Base-by-base conservation (phyloP, 192 early-diverging fungal species). In the Dissophora globulifera region DNA sequence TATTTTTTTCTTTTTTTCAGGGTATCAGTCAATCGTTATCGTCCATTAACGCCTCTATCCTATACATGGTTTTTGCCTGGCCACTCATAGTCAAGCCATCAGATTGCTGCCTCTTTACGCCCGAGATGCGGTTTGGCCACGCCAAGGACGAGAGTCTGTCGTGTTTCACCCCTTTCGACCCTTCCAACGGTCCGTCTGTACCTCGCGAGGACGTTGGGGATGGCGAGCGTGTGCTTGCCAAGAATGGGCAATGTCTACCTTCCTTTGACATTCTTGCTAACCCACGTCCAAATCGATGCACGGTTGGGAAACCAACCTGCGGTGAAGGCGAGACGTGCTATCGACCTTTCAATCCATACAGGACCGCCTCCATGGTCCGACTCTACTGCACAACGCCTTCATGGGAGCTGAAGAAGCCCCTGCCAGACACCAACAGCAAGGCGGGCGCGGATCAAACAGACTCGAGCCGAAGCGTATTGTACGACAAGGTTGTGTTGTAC, bases 101-200 rank as follows among this genome's bases (percentile, higher is more conserved):
- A 0, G 78, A 78, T 17, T 91, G 91, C 58, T 93, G 91, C 61
- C 56, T 87, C 13, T 85, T 91, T 30, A 68, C 79, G 41, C 47
- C 46, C 4, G 70, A 80, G 6, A 66, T 61, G 26, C 89, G 87
- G 9, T 87, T 91, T 41, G 89, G 91, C 22, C 79, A 83, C 42
- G 78, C 83, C 12, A 23, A 54, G 10, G 79, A 83, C 55, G 9
- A 50, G 0, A 57, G 62, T 0, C 67, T 83, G 0, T 80, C 83
- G 40, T 91, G 90, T 50, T 90, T 91, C 40, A 64, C 68, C 10
- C 75, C 74, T 30, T 31, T 70, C 48, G 43, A 65, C 43, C 50
- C 72, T 26, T 20, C 27, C 17, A 22, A 45, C 31, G 41, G 46
- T 29, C 31, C 25, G 65, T 31, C 53, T 42, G 31, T 17, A 58